Base-by-base conservation (phyloP, 108 stramenopile species). In the Nannochloropsis oceanica region DNA sequence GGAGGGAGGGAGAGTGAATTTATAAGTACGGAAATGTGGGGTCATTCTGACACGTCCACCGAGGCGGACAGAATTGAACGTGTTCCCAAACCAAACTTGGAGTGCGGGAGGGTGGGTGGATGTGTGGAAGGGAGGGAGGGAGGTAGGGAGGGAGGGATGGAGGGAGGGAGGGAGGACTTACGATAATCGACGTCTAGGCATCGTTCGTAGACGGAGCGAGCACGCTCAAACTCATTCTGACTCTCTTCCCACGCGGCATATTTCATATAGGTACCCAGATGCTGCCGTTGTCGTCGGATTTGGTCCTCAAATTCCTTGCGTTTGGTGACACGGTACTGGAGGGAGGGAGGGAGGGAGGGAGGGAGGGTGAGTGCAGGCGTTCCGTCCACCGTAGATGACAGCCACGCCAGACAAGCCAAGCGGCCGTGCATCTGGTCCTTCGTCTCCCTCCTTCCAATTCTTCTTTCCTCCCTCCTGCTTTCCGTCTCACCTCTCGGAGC, bases 211-310 rank as follows among this genome's bases (percentile, higher is more conserved):
- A 99, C 93, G 79, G 92, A 93, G 80, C 99, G 87, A 22, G 97
- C 95, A n/a, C 98, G 94, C 87, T 95, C 96, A 85, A 93, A 97
- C 89, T 99, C 98, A 81, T 95, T 93, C 90, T 99, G 97, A 26
- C 94, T 94, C 92, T 97, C 98, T 90, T 99, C 99, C 87, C 98
- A 97, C 42, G 92, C 83, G 11, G 99, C 97, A 90, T 99, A 99
- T 88, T 96, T 96, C 89, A 97, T 93, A 95, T 96, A 99, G 86
- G 95, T 95, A 27, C 96, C 96, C 80, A 99, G 92, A 87, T 96
- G 93, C 86, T 97, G 95, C 27, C 97, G 92, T 25, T 97, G 93
- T 84, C 95, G 95, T 8, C 99, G 95, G 59, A 99, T 95, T 83
- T 96, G 94, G 87, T 98, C 96, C 90, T 92, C 92, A 86, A 90